Evolutionary conservation across 2,329 filamentous ascomycete genomes (phyloP).

Genomic region (Trichoderma aggressivum): DNA sequence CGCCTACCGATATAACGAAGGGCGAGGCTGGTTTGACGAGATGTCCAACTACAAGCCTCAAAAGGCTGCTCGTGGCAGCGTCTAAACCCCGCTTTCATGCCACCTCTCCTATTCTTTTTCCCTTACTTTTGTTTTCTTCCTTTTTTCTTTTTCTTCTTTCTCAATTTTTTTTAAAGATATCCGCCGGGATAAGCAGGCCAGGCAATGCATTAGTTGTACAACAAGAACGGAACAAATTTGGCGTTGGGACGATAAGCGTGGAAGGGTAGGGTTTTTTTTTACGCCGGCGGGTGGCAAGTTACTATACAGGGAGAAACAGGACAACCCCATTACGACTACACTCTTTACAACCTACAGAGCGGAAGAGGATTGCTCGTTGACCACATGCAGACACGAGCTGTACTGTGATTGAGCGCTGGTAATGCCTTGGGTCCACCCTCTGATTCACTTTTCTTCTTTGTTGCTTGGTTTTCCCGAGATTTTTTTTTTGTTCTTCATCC

Average conservation of each 20-base stretch:
- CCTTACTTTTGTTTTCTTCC: background rate
- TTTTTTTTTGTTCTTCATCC: background rate
- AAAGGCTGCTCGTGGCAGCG: constrained; percentile 39
- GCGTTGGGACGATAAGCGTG: constrained; percentile 13
- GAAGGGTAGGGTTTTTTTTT: background rate
- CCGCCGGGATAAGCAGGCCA: constrained; percentile 16
- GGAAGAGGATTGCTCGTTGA: background rate
- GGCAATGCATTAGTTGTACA: constrained; percentile 16
- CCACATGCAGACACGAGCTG: background rate
- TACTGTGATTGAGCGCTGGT: background rate
- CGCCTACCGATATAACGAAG: constrained; percentile 84
- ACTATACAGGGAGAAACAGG: constrained; percentile 4
- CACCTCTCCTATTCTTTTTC: background rate
- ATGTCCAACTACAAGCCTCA: constrained; percentile 78
- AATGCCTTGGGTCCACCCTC: background rate
- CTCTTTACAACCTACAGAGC: background rate
- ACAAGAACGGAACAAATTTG: constrained; percentile 10
- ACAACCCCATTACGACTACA: background rate
- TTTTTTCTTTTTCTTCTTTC: background rate
- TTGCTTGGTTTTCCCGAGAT: background rate
- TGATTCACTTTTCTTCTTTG: background rate
- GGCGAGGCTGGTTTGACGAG: constrained; percentile 76
- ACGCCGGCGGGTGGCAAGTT: background rate
- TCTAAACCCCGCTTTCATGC: constrained; percentile 20
- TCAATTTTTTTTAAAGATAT: background rate